phyloP scores from a whole-genome alignment of 345 rosid genomes.

The Aurinia saxatilis region DNA sequence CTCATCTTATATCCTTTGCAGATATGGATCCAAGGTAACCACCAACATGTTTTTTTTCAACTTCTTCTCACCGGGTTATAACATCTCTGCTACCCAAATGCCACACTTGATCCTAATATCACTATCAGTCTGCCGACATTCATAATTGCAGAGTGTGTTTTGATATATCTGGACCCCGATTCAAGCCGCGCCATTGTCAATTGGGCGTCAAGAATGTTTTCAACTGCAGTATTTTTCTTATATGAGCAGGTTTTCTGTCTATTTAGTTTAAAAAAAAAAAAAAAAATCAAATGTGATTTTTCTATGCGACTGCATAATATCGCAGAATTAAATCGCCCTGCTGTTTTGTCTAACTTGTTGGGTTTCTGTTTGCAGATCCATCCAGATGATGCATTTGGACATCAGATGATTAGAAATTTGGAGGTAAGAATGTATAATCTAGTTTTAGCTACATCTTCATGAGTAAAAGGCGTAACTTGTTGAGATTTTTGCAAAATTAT shows the following conservation, averaged over 20 bases:
- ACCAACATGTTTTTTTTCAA: not conserved
- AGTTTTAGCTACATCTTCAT: not conserved
- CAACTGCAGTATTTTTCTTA: constrained; percentile 78
- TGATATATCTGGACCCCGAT: constrained; percentile 93
- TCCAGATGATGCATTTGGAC: constrained; percentile 97
- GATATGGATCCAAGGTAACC: constrained; percentile 82
- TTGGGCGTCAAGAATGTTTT: constrained; percentile 75
- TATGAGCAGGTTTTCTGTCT: constrained; percentile 75
- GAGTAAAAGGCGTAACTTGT: not conserved
- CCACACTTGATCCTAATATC: constrained; percentile 45
- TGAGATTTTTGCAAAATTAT: not conserved
- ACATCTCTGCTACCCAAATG: not conserved
- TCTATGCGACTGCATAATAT: not conserved
- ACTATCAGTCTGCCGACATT: constrained; percentile 94
- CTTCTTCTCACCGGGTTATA: not conserved
- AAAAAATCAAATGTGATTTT: constrained; percentile 5
- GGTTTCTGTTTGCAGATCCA: constrained; percentile 56
- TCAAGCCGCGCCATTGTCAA: constrained; percentile 66
- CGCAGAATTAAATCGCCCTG: not conserved
- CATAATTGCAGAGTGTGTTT: constrained; percentile 97
- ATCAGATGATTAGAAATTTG: constrained; percentile 92
- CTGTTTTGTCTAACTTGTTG: constrained; percentile 7
- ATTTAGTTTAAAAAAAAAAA: too few relatives aligned
- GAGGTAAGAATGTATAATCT: constrained; percentile 48
- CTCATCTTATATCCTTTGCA: constrained; percentile 62